Conservation (phyloP, 2,329 filamentous ascomycete species). For the Aspergillus brasiliensis region DNA sequence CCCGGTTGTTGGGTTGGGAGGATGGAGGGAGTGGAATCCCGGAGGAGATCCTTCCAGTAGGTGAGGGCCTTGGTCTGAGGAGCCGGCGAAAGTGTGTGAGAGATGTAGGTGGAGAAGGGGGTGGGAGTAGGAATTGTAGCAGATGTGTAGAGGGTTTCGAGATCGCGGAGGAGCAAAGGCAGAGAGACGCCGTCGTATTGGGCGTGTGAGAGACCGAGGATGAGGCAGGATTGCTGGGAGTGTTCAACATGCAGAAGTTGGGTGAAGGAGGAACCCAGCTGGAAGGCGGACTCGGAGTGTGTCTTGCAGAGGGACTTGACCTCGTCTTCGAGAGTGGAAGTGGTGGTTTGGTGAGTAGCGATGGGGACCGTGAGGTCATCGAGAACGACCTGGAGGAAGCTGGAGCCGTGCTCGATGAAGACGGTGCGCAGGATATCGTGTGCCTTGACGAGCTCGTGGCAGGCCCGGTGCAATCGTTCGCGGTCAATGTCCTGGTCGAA, state of each 20-base stretch:
- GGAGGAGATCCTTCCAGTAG: conserved; percentile 56
- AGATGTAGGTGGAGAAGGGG: conserved; percentile 48
- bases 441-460: conserved; percentile 52
- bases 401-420: conserved; percentile 56
- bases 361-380: conserved; percentile 51
- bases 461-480: conserved; percentile 45
- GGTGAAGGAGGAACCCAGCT: conserved; percentile 59
- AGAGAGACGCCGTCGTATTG: conserved; percentile 69
- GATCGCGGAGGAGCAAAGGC: conserved; percentile 59
- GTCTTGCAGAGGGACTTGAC: conserved; percentile 52
- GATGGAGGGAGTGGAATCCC: conserved; percentile 51
- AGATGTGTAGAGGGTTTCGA: conserved; percentile 54
- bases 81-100: conserved; percentile 29
- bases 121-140: conserved; percentile 30
- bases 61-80: conserved; percentile 50
- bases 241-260: conserved; percentile 55
- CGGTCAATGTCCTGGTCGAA: conserved; percentile 55
- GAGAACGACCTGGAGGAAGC: conserved; percentile 58
- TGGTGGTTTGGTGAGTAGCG: conserved; percentile 50
- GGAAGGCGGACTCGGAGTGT: conserved; percentile 56
- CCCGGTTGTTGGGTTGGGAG: conserved; percentile 16
- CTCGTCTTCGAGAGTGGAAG: conserved; percentile 49
- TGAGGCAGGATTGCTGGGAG: conserved; percentile 40
- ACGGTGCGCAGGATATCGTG: conserved; percentile 68
- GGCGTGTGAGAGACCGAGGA: conserved; percentile 64